phyloP scores from a whole-genome alignment of 2,329 filamentous ascomycete species.

The Annulohypoxylon truncatum region DNA sequence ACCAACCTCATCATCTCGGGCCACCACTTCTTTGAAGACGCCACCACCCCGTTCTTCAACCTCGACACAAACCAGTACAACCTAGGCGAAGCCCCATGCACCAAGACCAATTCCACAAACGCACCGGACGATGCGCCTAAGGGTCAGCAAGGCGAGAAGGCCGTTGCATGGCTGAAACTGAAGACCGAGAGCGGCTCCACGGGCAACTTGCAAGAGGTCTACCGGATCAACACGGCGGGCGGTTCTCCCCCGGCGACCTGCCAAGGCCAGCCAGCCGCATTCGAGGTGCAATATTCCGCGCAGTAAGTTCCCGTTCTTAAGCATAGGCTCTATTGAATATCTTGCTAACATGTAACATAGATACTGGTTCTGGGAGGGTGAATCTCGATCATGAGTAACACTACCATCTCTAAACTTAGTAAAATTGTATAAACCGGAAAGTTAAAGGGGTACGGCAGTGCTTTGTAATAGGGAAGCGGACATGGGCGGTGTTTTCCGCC shows the following conservation, averaged over 20 bases:
- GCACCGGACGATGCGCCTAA: slow-evolving; percentile 72
- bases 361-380: slow-evolving; percentile 49
- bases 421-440: slow-evolving; percentile 36
- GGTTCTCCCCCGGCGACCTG: slow-evolving; percentile 82
- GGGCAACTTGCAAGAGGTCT: slow-evolving; percentile 77
- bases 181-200: slow-evolving; percentile 65
- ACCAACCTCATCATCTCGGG: slow-evolving; percentile 75
- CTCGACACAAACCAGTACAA: slow-evolving; percentile 68
- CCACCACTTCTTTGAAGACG: slow-evolving; percentile 82
- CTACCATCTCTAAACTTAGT: slow-evolving; percentile 17
- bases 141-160: slow-evolving; percentile 72
- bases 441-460: slow-evolving; percentile 1
- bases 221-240: slow-evolving; percentile 85
- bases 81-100: slow-evolving; percentile 71
- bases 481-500: slow-evolving; percentile 7
- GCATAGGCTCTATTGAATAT: not conserved
- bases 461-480: slow-evolving; percentile 13
- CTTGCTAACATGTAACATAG: slow-evolving; percentile 35
- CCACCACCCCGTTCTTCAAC: slow-evolving; percentile 82
- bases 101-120: slow-evolving; percentile 68
- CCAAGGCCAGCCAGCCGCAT: slow-evolving; percentile 68
- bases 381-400: slow-evolving; percentile 18
- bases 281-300: slow-evolving; percentile 83
- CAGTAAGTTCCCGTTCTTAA: slow-evolving; percentile 72
- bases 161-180: slow-evolving; percentile 86